Percentiles rank a stretch among this genome's conserved stretches.
Conservation (phyloP, 768 basidiomycete species). For the Amanita pallidorosea region DNA sequence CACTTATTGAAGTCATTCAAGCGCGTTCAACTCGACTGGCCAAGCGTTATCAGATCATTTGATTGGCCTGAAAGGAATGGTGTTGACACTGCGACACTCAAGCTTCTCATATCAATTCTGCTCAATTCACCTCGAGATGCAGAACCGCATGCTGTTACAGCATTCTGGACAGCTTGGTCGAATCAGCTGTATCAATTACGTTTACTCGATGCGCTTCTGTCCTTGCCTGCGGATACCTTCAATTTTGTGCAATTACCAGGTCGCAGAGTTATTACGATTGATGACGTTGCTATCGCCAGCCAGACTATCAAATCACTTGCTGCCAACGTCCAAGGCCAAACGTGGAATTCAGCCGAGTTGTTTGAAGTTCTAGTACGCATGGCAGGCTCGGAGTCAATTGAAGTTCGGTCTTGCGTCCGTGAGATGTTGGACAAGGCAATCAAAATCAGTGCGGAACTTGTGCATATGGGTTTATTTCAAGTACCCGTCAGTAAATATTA, state of each 20-base stretch:
- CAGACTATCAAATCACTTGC: conserved; percentile 90
- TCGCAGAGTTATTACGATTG: conserved; percentile 74
- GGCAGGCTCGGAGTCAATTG: conserved; percentile 58
- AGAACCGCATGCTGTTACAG: conserved; percentile 70
- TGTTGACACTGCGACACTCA: conserved; percentile 83
- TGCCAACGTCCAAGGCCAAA: conserved; percentile 81
- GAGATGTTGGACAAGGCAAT: conserved; percentile 93
- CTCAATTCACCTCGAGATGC: conserved; percentile 69
- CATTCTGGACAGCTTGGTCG: conserved; percentile 80
- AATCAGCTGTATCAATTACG: conserved; percentile 81
- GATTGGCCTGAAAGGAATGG: conserved; percentile 78
- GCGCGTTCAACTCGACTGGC: conserved; percentile 68
- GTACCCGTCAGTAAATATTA: conserved; percentile 53
- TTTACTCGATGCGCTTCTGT: conserved; percentile 81
- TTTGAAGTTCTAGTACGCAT: conserved; percentile 81
- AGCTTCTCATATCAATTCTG: conserved; percentile 81
- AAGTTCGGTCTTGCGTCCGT: conserved; percentile 67
- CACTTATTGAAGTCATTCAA: conserved; percentile 17
- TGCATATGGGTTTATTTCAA: conserved; percentile 87
- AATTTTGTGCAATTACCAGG: conserved; percentile 86
- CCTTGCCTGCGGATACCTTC: conserved; percentile 83
- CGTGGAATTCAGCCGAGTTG: conserved; percentile 91
- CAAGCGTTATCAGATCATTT: conserved; percentile 74
- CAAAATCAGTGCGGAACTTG: conserved; percentile 88
- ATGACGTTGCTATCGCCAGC: conserved; percentile 76